Percentiles rank a stretch among this genome's conserved stretches.
Evolutionary conservation across 2,329 filamentous ascomycete species (phyloP).

Genomic region (Rutstroemia sp.): DNA sequence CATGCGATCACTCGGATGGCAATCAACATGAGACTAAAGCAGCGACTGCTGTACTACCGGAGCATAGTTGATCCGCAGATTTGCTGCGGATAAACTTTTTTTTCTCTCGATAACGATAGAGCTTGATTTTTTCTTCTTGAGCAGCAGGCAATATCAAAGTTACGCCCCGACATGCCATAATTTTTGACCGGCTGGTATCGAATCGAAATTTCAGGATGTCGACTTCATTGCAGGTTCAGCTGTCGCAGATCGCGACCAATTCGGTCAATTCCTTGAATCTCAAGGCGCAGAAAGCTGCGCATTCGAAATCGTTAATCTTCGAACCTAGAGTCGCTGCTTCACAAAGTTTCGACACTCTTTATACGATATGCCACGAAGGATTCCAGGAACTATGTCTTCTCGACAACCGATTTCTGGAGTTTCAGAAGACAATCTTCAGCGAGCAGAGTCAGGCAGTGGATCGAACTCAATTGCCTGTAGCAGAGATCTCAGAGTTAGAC

Average conservation of each 20-base stretch:
- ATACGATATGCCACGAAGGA: conserved; percentile 77
- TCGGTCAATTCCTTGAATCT: conserved; percentile 87
- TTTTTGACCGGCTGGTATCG: conserved; percentile 5
- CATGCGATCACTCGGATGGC: not conserved
- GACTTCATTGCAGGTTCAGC: conserved; percentile 83
- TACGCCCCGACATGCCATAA: conserved; percentile 11
- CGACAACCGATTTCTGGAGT: conserved; percentile 70
- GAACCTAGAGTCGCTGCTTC: conserved; percentile 75
- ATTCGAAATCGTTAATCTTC: conserved; percentile 93
- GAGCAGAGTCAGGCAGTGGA: conserved; percentile 89
- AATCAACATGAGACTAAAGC: not conserved
- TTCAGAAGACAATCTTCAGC: conserved; percentile 77
- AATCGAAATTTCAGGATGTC: conserved; percentile 49
- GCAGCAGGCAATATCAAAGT: conserved; percentile 2
- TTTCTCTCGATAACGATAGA: conserved; percentile 10
- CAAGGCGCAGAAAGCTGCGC: conserved; percentile 84
- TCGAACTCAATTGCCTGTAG: conserved; percentile 71
- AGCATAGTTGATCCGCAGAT: conserved; percentile 3
- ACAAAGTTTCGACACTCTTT: conserved; percentile 87
- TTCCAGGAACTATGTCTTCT: conserved; percentile 87
- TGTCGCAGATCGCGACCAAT: conserved; percentile 84
- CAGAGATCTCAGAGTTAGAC: conserved; percentile 78
- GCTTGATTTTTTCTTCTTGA: conserved; percentile 8
- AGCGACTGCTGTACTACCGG: not conserved
- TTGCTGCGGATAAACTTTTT: not conserved